A percentile compares a stretch with the other conserved stretches of the same genome.
These are phyloP conservation scores for Phytophthora kernoviae DNA, from an alignment of 352 stramenopile genomes.

Conservation along the genomic window DNA sequence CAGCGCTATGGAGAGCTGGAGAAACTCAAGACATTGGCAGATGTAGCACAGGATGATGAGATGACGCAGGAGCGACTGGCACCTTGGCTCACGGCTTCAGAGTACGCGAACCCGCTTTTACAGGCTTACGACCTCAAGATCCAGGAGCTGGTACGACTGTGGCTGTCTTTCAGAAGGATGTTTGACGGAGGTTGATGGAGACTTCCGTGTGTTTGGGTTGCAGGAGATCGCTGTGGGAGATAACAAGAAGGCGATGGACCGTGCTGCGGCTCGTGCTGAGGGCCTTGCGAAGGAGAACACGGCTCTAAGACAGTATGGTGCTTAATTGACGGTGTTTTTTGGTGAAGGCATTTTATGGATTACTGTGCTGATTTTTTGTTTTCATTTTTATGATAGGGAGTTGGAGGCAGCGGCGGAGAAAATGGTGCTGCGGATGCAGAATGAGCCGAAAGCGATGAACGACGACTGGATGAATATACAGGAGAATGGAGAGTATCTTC, in stretches of 20 bases:
- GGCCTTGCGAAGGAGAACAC: constrained; percentile 71
- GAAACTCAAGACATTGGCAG: constrained; percentile 60
- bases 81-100: constrained; percentile 72
- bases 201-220: not conserved
- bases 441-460: constrained; percentile 43
- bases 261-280: constrained; percentile 49
- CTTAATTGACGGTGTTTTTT: not conserved
- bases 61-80: constrained; percentile 24
- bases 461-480: constrained; percentile 49
- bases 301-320: constrained; percentile 59
- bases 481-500: constrained; percentile 58
- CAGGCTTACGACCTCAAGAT: constrained; percentile 84
- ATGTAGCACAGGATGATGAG: constrained; percentile 29
- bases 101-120: constrained; percentile 76
- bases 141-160: constrained; percentile 54
- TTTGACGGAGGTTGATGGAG: not conserved
- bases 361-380: not conserved
- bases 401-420: constrained; percentile 65
- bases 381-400: constrained; percentile 42
- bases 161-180: constrained; percentile 3
- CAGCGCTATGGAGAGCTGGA: constrained; percentile 78
- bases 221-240: constrained; percentile 58
- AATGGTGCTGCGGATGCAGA: constrained; percentile 52
- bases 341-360: not conserved
- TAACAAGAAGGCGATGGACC: constrained; percentile 66